Conservation (phyloP, 345 rosid species). For the Turnera subulata region DNA sequence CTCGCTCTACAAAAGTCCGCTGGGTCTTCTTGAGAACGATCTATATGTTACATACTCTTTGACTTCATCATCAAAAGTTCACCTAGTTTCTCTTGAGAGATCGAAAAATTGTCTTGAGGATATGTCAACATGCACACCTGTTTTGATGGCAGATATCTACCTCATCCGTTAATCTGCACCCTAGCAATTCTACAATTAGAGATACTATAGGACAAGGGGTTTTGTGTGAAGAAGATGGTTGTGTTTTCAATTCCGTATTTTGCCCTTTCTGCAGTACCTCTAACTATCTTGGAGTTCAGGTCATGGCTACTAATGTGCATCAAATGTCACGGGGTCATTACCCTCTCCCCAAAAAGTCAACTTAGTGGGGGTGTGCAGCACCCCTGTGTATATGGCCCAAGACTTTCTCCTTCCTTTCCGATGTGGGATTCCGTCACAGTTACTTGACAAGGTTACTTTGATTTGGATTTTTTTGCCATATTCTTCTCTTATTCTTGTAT, state of each 20-base stretch:
- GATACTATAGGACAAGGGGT: constrained; percentile 43
- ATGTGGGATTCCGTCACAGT: too few relatives aligned
- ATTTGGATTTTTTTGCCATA: not conserved
- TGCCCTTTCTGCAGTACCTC: constrained; percentile 76
- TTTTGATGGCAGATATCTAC: constrained; percentile 53
- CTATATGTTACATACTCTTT: constrained; percentile 42
- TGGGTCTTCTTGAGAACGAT: constrained; percentile 62
- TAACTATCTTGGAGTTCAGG: constrained; percentile 67
- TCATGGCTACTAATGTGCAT: constrained; percentile 80
- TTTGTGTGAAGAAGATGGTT: constrained; percentile 88
- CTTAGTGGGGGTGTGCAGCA: too few relatives aligned
- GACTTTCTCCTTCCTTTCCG: too few relatives aligned
- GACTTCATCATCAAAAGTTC: constrained; percentile 56
- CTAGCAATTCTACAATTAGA: constrained; percentile 30
- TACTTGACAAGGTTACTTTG: constrained; percentile 58
- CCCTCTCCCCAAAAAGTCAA: too few relatives aligned
- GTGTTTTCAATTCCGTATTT: constrained; percentile 65
- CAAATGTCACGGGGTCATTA: too few relatives aligned
- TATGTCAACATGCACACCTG: constrained; percentile 38
- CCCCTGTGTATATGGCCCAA: too few relatives aligned
- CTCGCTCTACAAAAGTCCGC: constrained; percentile 52
- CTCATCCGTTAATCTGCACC: constrained; percentile 53
- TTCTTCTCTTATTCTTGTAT: not conserved
- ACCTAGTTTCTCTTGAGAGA: constrained; percentile 47
- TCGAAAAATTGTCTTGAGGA: constrained; percentile 22